These are phyloP conservation scores for Cicer bijugum DNA, from an alignment of 306 rosid species.

Conservation along the genomic window DNA sequence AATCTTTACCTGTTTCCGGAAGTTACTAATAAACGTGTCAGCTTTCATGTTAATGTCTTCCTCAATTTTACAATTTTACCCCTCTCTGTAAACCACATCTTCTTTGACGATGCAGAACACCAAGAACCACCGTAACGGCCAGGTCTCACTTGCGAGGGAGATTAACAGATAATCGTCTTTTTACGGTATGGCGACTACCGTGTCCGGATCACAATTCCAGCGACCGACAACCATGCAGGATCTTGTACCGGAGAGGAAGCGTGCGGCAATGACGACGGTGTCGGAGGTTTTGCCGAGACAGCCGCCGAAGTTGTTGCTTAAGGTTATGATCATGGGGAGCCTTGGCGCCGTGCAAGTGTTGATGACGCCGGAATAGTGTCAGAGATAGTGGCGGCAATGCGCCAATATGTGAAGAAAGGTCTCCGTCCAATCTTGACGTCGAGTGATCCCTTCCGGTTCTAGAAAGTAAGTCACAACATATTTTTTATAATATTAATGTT, in stretches of 20 bases:
- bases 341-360: slow-evolving; percentile 77
- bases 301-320: slow-evolving; percentile 71
- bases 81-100: not conserved
- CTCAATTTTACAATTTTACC: slow-evolving; percentile 24
- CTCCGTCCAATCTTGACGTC: slow-evolving; percentile 79
- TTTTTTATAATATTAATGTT: not conserved
- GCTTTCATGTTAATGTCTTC: slow-evolving; percentile 60
- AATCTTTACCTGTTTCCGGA: slow-evolving; percentile 59
- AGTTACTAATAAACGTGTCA: slow-evolving; percentile 65
- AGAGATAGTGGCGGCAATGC: slow-evolving; percentile 58
- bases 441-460: slow-evolving; percentile 57
- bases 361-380: slow-evolving; percentile 63
- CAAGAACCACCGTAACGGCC: slow-evolving; percentile 54
- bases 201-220: too few relatives aligned
- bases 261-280: not conserved
- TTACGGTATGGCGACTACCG: slow-evolving; percentile 41
- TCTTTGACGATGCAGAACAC: slow-evolving; percentile 55
- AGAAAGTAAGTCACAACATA: slow-evolving; percentile 63
- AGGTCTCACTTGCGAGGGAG: slow-evolving; percentile 59
- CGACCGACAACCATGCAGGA: slow-evolving; percentile 81
- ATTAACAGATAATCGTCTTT: slow-evolving; percentile 68
- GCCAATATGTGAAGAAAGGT: slow-evolving; percentile 68
- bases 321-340: slow-evolving; percentile 78
- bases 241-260: slow-evolving; percentile 44
- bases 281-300: slow-evolving; percentile 49